Conservation (phyloP, 2,329 filamentous ascomycete species). For the Claviceps purpurea region DNA sequence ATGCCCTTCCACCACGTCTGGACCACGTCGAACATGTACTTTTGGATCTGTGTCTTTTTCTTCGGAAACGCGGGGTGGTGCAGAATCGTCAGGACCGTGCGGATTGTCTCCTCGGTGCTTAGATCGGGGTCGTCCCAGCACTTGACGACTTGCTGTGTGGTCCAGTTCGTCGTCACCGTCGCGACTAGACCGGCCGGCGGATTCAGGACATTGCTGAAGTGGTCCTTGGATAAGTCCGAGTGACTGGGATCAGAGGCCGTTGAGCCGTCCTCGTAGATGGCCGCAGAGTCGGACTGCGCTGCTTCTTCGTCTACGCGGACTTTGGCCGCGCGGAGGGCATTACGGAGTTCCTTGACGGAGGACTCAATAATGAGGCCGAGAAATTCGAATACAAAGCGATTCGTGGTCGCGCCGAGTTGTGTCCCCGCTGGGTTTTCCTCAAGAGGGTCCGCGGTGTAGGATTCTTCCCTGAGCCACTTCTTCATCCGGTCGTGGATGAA, state of each 20-base stretch:
- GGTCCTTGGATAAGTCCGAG: constrained; percentile 66
- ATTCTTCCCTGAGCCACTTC: constrained; percentile 55
- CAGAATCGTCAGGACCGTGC: constrained; percentile 64
- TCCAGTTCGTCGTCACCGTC: constrained; percentile 17
- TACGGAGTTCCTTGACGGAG: constrained; percentile 69
- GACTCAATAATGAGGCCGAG: constrained; percentile 79
- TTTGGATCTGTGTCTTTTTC: constrained; percentile 59
- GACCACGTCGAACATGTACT: constrained; percentile 71
- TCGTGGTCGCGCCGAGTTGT: constrained; percentile 53
- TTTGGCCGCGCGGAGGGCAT: constrained; percentile 44
- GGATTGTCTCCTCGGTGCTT: constrained; percentile 58
- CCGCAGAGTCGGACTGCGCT: constrained; percentile 41
- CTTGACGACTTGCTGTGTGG: constrained; percentile 14
- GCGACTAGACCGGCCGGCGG: constrained; percentile 15
- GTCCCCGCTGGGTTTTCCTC: constrained; percentile 9
- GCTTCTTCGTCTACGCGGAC: constrained; percentile 17
- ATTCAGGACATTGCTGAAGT: constrained; percentile 56
- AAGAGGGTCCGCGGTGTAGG: constrained; percentile 18
- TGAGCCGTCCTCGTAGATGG: constrained; percentile 59
- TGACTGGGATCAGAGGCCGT: constrained; percentile 58
- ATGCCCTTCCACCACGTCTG: constrained; percentile 56
- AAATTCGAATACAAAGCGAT: constrained; percentile 77
- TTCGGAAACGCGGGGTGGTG: constrained; percentile 75
- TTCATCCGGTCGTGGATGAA: constrained; percentile 35
- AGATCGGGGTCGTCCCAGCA: constrained; percentile 59